phyloP scores from a whole-genome alignment of 352 stramenopile genomes.

The Globisporangium recalcitrans region DNA sequence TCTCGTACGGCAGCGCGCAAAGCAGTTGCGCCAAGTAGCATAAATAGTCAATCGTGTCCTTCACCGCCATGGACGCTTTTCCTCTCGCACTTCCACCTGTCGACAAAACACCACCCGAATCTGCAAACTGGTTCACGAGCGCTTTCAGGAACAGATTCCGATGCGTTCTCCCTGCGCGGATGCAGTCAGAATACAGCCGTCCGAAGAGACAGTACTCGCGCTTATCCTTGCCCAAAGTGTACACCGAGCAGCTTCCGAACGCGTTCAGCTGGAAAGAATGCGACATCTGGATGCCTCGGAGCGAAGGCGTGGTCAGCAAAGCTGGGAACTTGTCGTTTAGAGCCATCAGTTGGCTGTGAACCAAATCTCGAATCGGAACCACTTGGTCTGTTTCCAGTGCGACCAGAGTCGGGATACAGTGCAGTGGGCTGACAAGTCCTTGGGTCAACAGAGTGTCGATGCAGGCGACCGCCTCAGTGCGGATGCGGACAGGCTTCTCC shows the following conservation, averaged over 20 bases:
- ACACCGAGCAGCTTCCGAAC: constrained; percentile 45
- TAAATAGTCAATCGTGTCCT: constrained; percentile 58
- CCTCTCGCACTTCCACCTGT: constrained; percentile 7
- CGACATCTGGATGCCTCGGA: constrained; percentile 61
- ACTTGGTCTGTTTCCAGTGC: constrained; percentile 74
- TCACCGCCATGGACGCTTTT: neutral
- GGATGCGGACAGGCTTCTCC: constrained; percentile 53
- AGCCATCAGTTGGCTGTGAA: constrained; percentile 56
- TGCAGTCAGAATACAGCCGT: constrained; percentile 59
- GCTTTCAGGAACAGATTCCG: constrained; percentile 60
- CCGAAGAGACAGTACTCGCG: constrained; percentile 70
- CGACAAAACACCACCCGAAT: constrained; percentile 41
- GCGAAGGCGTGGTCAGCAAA: constrained; percentile 41
- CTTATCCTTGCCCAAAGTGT: constrained; percentile 59
- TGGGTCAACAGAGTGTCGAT: constrained; percentile 65
- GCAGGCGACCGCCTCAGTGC: constrained; percentile 62
- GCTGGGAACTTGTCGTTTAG: constrained; percentile 57
- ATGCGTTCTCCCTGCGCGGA: constrained; percentile 36
- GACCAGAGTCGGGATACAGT: constrained; percentile 78
- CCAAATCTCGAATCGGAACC: constrained; percentile 52
- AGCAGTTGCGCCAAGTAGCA: constrained; percentile 70
- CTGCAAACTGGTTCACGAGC: constrained; percentile 67
- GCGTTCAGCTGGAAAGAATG: constrained; percentile 61
- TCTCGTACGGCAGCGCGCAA: constrained; percentile 63
- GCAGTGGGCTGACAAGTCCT: constrained; percentile 69